Conservation (phyloP, 2,329 filamentous ascomycete species). For the Myriosclerotinia scirpicola region DNA sequence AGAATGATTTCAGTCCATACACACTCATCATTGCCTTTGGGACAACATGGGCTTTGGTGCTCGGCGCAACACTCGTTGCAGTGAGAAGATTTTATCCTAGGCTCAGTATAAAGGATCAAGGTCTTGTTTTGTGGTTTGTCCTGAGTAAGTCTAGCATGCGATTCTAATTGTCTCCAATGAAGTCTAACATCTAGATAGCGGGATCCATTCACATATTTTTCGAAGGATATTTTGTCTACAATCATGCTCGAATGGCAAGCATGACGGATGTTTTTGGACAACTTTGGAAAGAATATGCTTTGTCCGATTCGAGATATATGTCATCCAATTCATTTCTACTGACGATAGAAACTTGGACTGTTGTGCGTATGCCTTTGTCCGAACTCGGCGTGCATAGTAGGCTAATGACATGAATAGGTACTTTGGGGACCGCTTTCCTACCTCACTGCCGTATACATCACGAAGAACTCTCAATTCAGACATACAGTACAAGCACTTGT, state of each 20-base stretch:
- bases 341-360: constrained; percentile 55
- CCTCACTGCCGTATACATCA: constrained; percentile 49
- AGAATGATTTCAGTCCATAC: constrained; percentile 30
- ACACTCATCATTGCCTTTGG: constrained; percentile 34
- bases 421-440: constrained; percentile 61
- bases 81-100: constrained; percentile 30
- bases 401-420: constrained; percentile 42
- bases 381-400: neutral
- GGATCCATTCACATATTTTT: constrained; percentile 40
- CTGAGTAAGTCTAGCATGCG: constrained; percentile 46
- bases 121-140: constrained; percentile 38
- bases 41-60: constrained; percentile 29
- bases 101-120: constrained; percentile 31
- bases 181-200: constrained; percentile 41
- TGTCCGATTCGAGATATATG: constrained; percentile 57
- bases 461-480: constrained; percentile 47
- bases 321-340: constrained; percentile 53
- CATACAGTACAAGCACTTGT: constrained; percentile 51
- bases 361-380: constrained; percentile 35
- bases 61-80: constrained; percentile 28
- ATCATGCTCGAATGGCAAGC: constrained; percentile 46
- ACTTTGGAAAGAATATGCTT: constrained; percentile 59
- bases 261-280: constrained; percentile 50
- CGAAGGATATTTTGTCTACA: constrained; percentile 50
- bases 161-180: constrained; percentile 31